Base-by-base conservation (phyloP, 768 basidiomycete genomes). In the Nidula microcarpa region DNA sequence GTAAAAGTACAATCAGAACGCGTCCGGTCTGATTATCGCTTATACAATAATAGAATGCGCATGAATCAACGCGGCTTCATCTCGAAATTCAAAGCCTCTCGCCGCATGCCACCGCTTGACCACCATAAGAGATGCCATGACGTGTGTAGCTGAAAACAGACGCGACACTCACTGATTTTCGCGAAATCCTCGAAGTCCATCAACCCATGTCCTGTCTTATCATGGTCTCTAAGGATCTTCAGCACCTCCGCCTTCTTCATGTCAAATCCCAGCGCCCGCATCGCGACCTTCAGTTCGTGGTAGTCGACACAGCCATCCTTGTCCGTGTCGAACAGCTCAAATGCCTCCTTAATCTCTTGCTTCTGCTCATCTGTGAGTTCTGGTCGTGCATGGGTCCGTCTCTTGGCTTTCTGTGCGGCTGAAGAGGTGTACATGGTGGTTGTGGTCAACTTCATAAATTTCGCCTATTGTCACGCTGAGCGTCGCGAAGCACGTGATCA, bases 241-340 rank as follows among this genome's bases (percentile, higher is more conserved):
- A 99, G 74, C 43, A 99, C 95, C 69, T 99, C 97, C 0, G 93
- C 93, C 74, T 98, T 99, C 78, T 98, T 98, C 74, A 97, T 68
- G 68, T 98, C 97, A 67, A 98, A 98, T 1, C 97, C 97, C 54
- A 99, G 74, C 1, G 97, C 97, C 44, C 97, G 82, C 92, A 99
- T 95, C 49, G 96, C 94, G 63, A 99, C 97, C 71, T 98, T 99
- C 62, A 98, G 81, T 67, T 99, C 97, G 73, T 99, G 97, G 72
- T 98, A 98, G 73, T 98, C 97, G 53, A 98, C 78, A 49, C 81
- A 85, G 34, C 92, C 92, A 65, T 99, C 97, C 76, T 98, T 97
- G 80, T 99, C 97, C 44, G 94, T 91, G 73, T 99, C 97, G 66
- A 99, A 99, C 51, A 99, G 86, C 70, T 98, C 96, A 64, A 99